Base-by-base conservation (phyloP, 2,329 filamentous ascomycete genomes). In the Colletotrichum sp. region DNA sequence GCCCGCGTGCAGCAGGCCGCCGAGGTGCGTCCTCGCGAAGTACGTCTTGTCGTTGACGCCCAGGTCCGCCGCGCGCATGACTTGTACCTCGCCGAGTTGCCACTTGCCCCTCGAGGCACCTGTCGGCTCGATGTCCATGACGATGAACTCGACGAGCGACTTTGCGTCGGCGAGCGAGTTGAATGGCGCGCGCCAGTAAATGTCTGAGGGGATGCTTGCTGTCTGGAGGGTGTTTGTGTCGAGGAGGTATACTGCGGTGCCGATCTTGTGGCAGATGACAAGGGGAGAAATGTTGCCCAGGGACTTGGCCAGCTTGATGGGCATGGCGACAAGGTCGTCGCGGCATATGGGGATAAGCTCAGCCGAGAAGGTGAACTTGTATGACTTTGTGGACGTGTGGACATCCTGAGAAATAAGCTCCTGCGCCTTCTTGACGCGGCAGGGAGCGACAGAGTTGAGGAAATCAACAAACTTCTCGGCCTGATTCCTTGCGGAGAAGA, bases 271-370 rank as follows among this genome's bases (percentile, higher is more conserved):
- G 88, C 97, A 99, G 49, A 99, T 89, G 2, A 94, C 92, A 49
- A 99, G 88, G 5, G 97, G 97, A 3, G 93, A 91, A 80, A 99
- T 98, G 85, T 98, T 98, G 78, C 97, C 96, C 68, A 94, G 89
- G 72, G 94, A 92, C 84, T 96, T 97, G 16, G 97, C 97, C 75
- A 99, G 88, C 80, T 95, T 96, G 78, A 98, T 93, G 1, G 97
- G 97, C 44, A 99, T 88, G 2, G 95, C 96, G n/a, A 99, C 95
- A 32, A 99, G 89, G 83, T 99, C 97, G 81, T 99, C 97, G 85
- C 98, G 98, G 89, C 97, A 99, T 66, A 99, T 96, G 2, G 97
- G 97, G 30, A 99, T 94, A 65, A 99, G 86, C 83, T 98, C 95
- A 70, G 94, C 92, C 0, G 96, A 98, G 86, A 93, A 99, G 62